Conservation (phyloP, 2,329 filamentous ascomycete species). For the Tolypocladium ovalisporum region DNA sequence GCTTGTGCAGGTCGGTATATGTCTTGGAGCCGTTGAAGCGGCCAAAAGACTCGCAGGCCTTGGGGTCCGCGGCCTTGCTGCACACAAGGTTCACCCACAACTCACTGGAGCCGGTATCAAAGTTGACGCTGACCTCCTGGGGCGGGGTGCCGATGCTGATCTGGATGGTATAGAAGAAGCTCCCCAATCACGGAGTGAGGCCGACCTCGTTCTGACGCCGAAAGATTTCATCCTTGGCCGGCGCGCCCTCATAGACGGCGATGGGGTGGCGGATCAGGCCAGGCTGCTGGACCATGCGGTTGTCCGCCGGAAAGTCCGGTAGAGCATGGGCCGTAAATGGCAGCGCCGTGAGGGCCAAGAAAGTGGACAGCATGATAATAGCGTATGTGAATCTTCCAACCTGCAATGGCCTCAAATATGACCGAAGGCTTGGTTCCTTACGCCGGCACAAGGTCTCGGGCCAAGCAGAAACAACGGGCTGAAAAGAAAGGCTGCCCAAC, state of each 20-base stretch:
- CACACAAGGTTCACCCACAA: constrained; percentile 32
- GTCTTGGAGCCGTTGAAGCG: constrained; percentile 19
- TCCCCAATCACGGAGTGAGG: constrained; percentile 14
- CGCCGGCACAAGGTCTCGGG: background rate
- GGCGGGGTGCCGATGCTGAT: constrained; percentile 25
- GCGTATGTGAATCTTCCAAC: background rate
- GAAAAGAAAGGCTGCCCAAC: constrained; percentile 2
- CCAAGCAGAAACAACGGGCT: background rate
- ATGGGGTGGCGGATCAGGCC: constrained; percentile 19
- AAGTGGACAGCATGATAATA: constrained; percentile 17
- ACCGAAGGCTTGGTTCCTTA: constrained; percentile 6
- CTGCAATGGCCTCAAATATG: constrained; percentile 14
- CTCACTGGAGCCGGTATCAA: constrained; percentile 30
- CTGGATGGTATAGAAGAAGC: constrained; percentile 27
- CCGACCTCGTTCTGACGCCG: constrained; percentile 18
- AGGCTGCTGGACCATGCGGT: constrained; percentile 9
- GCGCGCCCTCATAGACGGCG: constrained; percentile 14
- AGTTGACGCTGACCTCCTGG: constrained; percentile 25
- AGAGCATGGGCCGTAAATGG: constrained; percentile 14
- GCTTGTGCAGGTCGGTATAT: constrained; percentile 13
- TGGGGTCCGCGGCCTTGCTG: constrained; percentile 15
- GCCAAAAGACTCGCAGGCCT: constrained; percentile 16
- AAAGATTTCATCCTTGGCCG: constrained; percentile 13
- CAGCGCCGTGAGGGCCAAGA: constrained; percentile 16
- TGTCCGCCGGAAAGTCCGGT: constrained; percentile 10